Conservation (phyloP, 2,329 filamentous ascomycete species). For the Coleophoma crateriformis region DNA sequence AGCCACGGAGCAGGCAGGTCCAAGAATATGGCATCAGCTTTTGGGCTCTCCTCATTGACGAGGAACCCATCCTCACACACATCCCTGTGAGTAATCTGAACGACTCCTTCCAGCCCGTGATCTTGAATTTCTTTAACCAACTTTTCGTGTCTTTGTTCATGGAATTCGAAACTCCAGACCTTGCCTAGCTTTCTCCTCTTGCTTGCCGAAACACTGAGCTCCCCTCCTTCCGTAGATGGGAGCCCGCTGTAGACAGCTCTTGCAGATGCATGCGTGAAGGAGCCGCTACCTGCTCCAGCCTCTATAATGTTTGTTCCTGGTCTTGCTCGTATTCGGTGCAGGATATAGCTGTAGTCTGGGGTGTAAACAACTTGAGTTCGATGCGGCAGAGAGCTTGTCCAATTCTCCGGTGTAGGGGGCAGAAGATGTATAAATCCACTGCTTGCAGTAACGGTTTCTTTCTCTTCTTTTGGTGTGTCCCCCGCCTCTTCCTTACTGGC, state of each 20-base stretch:
- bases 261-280: conserved; percentile 75
- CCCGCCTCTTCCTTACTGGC: conserved; percentile 10
- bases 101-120: conserved; percentile 60
- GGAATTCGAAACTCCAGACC: conserved; percentile 80
- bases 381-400: conserved; percentile 76
- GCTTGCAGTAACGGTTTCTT: conserved; percentile 46
- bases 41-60: conserved; percentile 48
- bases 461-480: conserved; percentile 30
- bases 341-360: conserved; percentile 79
- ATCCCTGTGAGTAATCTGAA: conserved; percentile 71
- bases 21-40: conserved; percentile 69
- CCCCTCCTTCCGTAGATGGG: conserved; percentile 31
- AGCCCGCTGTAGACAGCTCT: conserved; percentile 73
- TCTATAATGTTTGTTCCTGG: conserved; percentile 73
- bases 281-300: conserved; percentile 76
- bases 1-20: conserved; percentile 80
- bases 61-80: conserved; percentile 73
- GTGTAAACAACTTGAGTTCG: conserved; percentile 84
- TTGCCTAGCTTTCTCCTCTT: conserved; percentile 48
- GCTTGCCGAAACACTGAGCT: conserved; percentile 22
- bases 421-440: conserved; percentile 76
- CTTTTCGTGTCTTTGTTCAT: conserved; percentile 65
- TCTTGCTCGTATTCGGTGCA: conserved; percentile 68
- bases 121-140: conserved; percentile 64
- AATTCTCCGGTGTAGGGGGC: conserved; percentile 74